phyloP scores from a whole-genome alignment of 768 basidiomycete genomes.

The Mycena latifolia region DNA sequence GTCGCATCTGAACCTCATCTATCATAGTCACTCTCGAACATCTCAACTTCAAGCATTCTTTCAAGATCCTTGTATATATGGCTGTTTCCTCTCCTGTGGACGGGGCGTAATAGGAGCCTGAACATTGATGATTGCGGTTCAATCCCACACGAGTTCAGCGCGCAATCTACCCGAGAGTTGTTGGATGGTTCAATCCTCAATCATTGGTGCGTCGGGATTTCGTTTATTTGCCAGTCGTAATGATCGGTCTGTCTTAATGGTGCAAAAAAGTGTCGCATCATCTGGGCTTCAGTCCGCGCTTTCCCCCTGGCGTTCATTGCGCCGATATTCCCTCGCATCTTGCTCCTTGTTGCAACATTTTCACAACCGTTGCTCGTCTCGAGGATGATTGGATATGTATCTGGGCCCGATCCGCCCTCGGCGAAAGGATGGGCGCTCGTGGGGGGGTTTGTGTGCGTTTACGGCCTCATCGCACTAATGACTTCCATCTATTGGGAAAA shows the following conservation, averaged over 20 bases:
- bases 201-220: background rate
- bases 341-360: slow-evolving; percentile 22
- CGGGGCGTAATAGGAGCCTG: slow-evolving; percentile 12
- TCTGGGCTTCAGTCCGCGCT: slow-evolving; percentile 16
- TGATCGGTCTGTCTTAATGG: too few species aligned
- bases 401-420: background rate
- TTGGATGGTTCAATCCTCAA: background rate
- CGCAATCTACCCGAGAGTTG: background rate
- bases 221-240: too few species aligned
- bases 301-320: slow-evolving; percentile 19
- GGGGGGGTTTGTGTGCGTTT: slow-evolving; percentile 25
- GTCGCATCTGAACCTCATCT: background rate
- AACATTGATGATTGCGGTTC: slow-evolving; percentile 13
- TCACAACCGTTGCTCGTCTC: slow-evolving; percentile 22
- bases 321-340: slow-evolving; percentile 10
- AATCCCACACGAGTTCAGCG: background rate
- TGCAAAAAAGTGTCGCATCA: too few species aligned
- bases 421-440: slow-evolving; percentile 28
- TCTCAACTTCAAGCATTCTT: slow-evolving; percentile 16
- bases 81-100: slow-evolving; percentile 26
- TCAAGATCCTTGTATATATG: slow-evolving; percentile 18
- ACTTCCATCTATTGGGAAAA: slow-evolving; percentile 33
- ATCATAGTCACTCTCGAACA: slow-evolving; percentile 3
- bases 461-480: slow-evolving; percentile 22
- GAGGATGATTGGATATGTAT: slow-evolving; percentile 26